These are phyloP conservation scores for Ustulina deusta DNA, from an alignment of 2,329 filamentous ascomycete species.

Conservation along the genomic window DNA sequence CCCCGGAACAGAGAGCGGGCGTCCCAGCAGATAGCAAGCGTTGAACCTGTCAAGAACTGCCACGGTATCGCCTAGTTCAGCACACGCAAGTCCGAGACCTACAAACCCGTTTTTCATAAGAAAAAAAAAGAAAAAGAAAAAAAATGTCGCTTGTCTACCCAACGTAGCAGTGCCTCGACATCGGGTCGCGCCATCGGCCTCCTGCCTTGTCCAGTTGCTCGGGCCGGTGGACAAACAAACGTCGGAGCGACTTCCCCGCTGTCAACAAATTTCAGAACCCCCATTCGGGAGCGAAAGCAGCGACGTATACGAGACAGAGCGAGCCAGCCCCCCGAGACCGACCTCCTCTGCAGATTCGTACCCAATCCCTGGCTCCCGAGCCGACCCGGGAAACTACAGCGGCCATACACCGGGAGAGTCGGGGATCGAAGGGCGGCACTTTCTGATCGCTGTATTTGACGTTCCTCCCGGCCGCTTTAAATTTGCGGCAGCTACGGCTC, in stretches of 20 bases:
- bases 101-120: conserved; percentile 25
- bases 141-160: conserved; percentile 29
- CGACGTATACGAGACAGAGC: conserved; percentile 16
- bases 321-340: not conserved
- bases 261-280: conserved; percentile 12
- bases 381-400: conserved; percentile 26
- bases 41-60: conserved; percentile 28
- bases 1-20: not conserved
- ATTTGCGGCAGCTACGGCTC: conserved; percentile 30
- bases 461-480: conserved; percentile 17
- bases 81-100: conserved; percentile 22
- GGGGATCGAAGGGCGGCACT: not conserved
- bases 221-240: too few relatives aligned
- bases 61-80: conserved; percentile 1
- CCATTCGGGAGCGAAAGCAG: conserved; percentile 21
- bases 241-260: too few relatives aligned
- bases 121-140: too few relatives aligned
- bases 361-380: not conserved
- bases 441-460: not conserved
- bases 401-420: conserved; percentile 17
- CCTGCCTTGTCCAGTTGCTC: too few relatives aligned
- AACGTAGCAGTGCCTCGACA: conserved; percentile 28
- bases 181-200: conserved; percentile 18
- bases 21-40: conserved; percentile 27
- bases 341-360: not conserved